A percentile compares a stretch with the other conserved stretches of the same genome.
These are phyloP conservation scores for Pythium grandisporangium DNA, from an alignment of 352 stramenopile species.

Conservation along the genomic window DNA sequence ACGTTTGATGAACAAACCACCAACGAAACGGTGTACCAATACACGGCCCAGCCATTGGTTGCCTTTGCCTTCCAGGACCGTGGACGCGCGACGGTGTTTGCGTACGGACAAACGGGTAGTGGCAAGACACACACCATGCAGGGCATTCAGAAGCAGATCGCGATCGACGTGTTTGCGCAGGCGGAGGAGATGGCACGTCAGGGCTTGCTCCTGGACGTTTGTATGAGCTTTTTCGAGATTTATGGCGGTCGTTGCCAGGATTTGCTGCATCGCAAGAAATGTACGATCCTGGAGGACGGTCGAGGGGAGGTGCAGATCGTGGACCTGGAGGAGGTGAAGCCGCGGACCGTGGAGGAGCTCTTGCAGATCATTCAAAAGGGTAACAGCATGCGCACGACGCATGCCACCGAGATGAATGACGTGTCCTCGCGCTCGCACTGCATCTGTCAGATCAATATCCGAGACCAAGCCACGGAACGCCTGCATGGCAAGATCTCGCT, in stretches of 20 bases:
- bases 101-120: slow-evolving; percentile 91
- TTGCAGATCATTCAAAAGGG: slow-evolving; percentile 90
- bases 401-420: slow-evolving; percentile 96
- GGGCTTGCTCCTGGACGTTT: slow-evolving; percentile 71
- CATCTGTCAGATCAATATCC: slow-evolving; percentile 91
- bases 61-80: slow-evolving; percentile 91
- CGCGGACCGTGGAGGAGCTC: slow-evolving; percentile 81
- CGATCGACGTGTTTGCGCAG: slow-evolving; percentile 64
- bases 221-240: slow-evolving; percentile 96
- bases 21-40: slow-evolving; percentile 93
- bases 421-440: slow-evolving; percentile 92
- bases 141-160: slow-evolving; percentile 73
- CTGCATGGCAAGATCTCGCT: slow-evolving; percentile 90
- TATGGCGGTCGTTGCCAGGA: slow-evolving; percentile 95
- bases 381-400: slow-evolving; percentile 91
- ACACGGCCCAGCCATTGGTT: slow-evolving; percentile 89
- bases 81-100: slow-evolving; percentile 94
- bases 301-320: slow-evolving; percentile 93
- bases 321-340: slow-evolving; percentile 90
- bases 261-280: slow-evolving; percentile 82
- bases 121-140: slow-evolving; percentile 95
- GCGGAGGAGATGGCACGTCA: slow-evolving; percentile 40
- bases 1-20: slow-evolving; percentile 90
- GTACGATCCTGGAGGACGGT: slow-evolving; percentile 93
- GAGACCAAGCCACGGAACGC: slow-evolving; percentile 30